These are phyloP conservation scores for Triadica sebifera DNA, from an alignment of 345 rosid species.

Conservation along the genomic window DNA sequence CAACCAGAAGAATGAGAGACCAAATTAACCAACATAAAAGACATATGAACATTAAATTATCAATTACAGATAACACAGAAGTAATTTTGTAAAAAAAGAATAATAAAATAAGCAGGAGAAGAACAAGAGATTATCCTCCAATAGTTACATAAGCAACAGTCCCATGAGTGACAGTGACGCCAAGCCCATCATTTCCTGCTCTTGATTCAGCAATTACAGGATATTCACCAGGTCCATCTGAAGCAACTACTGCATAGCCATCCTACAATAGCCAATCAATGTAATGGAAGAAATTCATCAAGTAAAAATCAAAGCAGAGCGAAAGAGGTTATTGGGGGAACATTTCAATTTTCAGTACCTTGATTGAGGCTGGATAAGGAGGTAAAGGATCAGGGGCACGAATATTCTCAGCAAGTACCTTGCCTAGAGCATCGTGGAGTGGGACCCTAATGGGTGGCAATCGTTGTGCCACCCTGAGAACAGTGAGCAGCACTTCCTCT, in stretches of 20 bases:
- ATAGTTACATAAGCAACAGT: slow-evolving; percentile 97
- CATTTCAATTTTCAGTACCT: slow-evolving; percentile 37
- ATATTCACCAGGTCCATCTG: slow-evolving; percentile 95
- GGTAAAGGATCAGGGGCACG: slow-evolving; percentile 85
- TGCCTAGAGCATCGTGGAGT: slow-evolving; percentile 68
- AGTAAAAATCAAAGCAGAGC: neutral
- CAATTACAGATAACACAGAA: neutral
- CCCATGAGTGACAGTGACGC: slow-evolving; percentile 74
- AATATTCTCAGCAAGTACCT: slow-evolving; percentile 78
- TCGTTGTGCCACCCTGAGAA: slow-evolving; percentile 55
- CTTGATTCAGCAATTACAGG: slow-evolving; percentile 84
- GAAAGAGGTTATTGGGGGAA: too few species aligned
- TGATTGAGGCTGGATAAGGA: slow-evolving; percentile 90
- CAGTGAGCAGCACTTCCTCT: slow-evolving; percentile 62
- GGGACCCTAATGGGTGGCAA: slow-evolving; percentile 55
- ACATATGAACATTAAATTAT: neutral
- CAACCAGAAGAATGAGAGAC: neutral
- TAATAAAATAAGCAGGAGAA: neutral
- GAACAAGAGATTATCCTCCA: slow-evolving; percentile 56
- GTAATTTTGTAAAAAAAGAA: neutral
- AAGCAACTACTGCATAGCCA: slow-evolving; percentile 91
- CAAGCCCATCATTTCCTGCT: slow-evolving; percentile 93
- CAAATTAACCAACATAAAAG: neutral
- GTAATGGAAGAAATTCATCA: too few species aligned
- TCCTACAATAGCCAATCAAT: slow-evolving; percentile 46